These are phyloP conservation scores for Annulohypoxylon truncatum DNA, from an alignment of 2,329 filamentous ascomycete species.

Conservation along the genomic window DNA sequence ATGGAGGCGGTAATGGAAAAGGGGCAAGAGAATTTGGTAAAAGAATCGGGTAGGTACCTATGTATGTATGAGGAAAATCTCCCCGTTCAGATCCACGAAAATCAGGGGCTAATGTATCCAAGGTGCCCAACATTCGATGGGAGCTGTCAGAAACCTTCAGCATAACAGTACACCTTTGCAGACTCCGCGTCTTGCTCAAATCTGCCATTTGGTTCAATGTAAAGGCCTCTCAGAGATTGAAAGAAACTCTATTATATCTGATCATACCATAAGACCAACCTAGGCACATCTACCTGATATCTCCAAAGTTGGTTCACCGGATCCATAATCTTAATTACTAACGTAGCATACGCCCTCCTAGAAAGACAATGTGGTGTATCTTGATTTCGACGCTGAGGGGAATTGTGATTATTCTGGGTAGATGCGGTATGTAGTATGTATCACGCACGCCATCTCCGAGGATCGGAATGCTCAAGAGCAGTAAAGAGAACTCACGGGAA, in stretches of 20 bases:
- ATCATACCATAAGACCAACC: not conserved
- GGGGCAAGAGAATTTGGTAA: not conserved
- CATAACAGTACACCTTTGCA: not conserved
- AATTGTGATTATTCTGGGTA: not conserved
- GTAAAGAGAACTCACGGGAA: not conserved
- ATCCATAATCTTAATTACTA: not conserved
- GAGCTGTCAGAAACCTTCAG: not conserved
- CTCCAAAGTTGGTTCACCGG: not conserved
- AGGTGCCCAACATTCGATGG: too few relatives aligned
- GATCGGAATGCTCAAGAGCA: not conserved
- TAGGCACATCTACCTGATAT: not conserved
- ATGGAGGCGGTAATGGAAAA: not conserved
- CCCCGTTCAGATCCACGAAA: not conserved
- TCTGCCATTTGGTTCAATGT: not conserved
- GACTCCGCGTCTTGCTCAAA: not conserved
- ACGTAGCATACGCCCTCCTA: constrained; percentile 10
- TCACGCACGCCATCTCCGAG: not conserved
- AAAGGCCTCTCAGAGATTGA: not conserved
- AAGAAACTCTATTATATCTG: not conserved
- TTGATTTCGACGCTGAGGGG: not conserved
- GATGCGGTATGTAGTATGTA: not conserved
- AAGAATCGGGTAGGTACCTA: not conserved
- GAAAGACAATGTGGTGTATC: not conserved
- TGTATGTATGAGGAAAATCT: not conserved
- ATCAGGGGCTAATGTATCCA: not conserved